Evolutionary conservation across 192 early-diverging fungal species (phyloP).

Genomic region (Chytriomyces sp.): DNA sequence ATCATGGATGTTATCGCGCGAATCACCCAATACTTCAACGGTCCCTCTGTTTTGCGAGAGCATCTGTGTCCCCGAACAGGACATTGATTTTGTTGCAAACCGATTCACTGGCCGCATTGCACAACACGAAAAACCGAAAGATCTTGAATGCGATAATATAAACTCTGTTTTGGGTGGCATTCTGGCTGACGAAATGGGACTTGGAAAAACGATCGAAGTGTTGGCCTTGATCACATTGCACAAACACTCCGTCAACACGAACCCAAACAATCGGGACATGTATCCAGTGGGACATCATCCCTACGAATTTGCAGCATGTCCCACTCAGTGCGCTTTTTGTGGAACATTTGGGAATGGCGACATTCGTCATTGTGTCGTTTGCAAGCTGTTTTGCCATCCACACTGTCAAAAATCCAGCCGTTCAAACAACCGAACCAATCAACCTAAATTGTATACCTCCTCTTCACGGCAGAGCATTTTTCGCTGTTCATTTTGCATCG

Average conservation of each 20-base stretch:
- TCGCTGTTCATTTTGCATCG: not conserved
- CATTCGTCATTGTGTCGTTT: slow-evolving; percentile 2
- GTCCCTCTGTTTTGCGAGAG: too few species aligned
- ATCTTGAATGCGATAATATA: too few species aligned
- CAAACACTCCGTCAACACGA: slow-evolving; percentile 17
- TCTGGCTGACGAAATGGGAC: slow-evolving; percentile 66
- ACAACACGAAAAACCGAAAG: too few species aligned
- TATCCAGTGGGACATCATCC: not conserved
- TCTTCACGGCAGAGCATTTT: too few species aligned
- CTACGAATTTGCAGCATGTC: not conserved
- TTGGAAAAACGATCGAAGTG: slow-evolving; percentile 74
- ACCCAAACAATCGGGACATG: not conserved
- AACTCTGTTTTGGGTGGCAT: slow-evolving; percentile 43
- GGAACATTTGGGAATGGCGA: not conserved
- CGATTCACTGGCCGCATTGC: too few species aligned
- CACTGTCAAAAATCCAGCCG: not conserved
- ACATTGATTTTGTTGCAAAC: too few species aligned
- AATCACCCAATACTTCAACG: too few species aligned
- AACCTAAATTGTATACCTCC: not conserved
- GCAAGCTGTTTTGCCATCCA: not conserved
- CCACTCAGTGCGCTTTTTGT: not conserved
- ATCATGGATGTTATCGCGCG: too few species aligned
- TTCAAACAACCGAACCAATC: not conserved
- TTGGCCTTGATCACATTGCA: slow-evolving; percentile 63
- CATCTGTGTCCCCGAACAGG: too few species aligned